Conservation (phyloP, 306 rosid genomes). For the Elaeagnus macrophylla region DNA sequence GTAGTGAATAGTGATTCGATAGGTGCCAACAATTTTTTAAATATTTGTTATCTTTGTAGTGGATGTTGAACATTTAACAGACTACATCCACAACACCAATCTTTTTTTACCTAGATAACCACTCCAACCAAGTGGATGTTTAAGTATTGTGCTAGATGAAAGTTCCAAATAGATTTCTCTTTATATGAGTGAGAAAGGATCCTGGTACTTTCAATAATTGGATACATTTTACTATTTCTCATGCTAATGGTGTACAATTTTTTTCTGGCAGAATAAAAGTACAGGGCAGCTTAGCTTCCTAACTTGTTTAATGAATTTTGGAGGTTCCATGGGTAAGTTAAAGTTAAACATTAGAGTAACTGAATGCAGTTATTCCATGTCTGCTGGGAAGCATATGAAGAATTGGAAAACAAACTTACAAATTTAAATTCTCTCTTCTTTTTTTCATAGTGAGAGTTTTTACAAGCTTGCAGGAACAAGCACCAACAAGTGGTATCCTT, state of each 20-base stretch:
- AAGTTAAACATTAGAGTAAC: conserved; percentile 11
- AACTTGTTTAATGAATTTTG: conserved; percentile 84
- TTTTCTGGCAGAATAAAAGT: conserved; percentile 69
- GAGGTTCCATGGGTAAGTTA: conserved; percentile 78
- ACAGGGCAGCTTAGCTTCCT: conserved; percentile 97
- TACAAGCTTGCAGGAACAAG: conserved; percentile 82
- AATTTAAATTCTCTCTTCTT: conserved; percentile 12
- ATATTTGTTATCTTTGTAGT: neutral
- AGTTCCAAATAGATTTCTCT: neutral
- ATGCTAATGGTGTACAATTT: conserved; percentile 13
- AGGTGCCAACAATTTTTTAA: neutral
- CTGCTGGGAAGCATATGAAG: conserved; percentile 1
- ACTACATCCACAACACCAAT: neutral
- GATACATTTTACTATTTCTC: no score
- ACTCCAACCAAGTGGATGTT: neutral
- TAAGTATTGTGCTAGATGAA: neutral
- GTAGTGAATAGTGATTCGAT: no score
- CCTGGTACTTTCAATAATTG: no score
- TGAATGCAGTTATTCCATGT: conserved; percentile 8
- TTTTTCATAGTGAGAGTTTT: conserved; percentile 78
- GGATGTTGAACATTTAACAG: neutral
- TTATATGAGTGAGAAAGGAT: neutral
- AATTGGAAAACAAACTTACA: neutral
- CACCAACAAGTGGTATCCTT: conserved; percentile 82
- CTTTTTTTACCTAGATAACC: neutral